phyloP scores from a whole-genome alignment of 1,139 yeast genomes.

The Geotrichum citri-aurantii region DNA sequence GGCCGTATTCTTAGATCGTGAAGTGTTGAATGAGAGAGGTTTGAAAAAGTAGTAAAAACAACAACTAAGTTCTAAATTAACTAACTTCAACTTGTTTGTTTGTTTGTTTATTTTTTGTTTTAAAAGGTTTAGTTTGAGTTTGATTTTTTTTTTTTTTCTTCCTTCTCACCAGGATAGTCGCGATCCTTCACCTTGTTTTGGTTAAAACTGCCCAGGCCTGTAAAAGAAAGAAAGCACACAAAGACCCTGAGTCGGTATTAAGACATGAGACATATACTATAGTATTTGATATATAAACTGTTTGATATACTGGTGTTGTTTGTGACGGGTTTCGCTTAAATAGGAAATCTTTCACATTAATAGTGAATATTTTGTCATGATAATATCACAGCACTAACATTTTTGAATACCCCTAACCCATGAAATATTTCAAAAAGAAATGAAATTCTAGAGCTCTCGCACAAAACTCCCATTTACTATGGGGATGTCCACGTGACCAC shows the following conservation, averaged over 20 bases:
- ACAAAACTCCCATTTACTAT: background rate
- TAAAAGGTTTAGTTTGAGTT: too few relatives aligned
- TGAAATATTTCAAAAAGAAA: background rate
- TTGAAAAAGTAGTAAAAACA: too few relatives aligned
- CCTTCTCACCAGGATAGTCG: too few relatives aligned
- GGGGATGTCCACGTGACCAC: conserved; percentile 14
- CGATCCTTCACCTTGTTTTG: too few relatives aligned
- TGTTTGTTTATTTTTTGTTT: too few relatives aligned
- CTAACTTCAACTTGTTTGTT: too few relatives aligned
- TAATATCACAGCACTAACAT: background rate
- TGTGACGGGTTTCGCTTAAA: conserved; percentile 3
- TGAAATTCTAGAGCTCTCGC: background rate
- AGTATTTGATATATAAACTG: background rate
- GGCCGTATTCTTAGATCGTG: too few relatives aligned
- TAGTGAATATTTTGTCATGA: background rate
- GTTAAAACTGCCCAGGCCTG: background rate
- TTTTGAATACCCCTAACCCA: background rate
- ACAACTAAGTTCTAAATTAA: too few relatives aligned
- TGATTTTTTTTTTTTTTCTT: too few relatives aligned
- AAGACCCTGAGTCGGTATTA: background rate
- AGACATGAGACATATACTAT: background rate
- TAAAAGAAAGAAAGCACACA: background rate
- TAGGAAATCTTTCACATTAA: background rate
- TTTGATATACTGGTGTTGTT: background rate
- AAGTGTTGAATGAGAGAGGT: too few relatives aligned